Base-by-base conservation (phyloP, 2,329 filamentous ascomycete genomes). In the Penicillium aurantiogriseum region DNA sequence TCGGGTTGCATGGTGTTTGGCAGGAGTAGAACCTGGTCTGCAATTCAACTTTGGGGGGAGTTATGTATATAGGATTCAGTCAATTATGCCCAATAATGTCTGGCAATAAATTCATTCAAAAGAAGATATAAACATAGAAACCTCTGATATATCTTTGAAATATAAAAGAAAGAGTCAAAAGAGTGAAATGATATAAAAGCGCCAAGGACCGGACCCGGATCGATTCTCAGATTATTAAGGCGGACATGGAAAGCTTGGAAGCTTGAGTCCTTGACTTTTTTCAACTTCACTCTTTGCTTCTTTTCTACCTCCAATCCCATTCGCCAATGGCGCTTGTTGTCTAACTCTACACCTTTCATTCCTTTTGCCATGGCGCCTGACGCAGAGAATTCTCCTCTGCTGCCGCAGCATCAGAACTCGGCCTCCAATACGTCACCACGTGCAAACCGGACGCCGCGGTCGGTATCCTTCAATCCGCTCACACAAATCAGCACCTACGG, bases 391-490 rank as follows among this genome's bases (percentile, higher is more conserved):
- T 71, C 77, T 29, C 77, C 77, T 23, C 70, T 80, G 40, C 70
- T 80, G 49, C 72, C 73, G 39, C 69, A 71, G 52, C 70, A 75
- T 54, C 69, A 70, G 42, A 58, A 63, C 40, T 54, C 68, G 43
- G 51, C 63, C 57, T 64, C 72, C n/a, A 56, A 56, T 56, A 74
- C 74, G 69, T 76, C 76, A 72, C 74, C 70, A 61, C 69, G 68
- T 60, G 64, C 70, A 51, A 69, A 63, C 63, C 73, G 74, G 58
- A 66, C 71, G 36, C 66, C 72, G 56, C 73, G 77, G 51, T 79
- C 78, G 38, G 79, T 81, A 48, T 78, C 77, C 31, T 81, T 81
- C 68, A 80, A 78, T 56, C 78, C 78, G 23, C 69, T 77, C 58
- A 74, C 78, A 43, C 77, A 76, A 42, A 73, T 79, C 60, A 77